Evolutionary conservation across 805 yeast genomes (phyloP).

Genomic region (Lipomyces yamanashiensis): DNA sequence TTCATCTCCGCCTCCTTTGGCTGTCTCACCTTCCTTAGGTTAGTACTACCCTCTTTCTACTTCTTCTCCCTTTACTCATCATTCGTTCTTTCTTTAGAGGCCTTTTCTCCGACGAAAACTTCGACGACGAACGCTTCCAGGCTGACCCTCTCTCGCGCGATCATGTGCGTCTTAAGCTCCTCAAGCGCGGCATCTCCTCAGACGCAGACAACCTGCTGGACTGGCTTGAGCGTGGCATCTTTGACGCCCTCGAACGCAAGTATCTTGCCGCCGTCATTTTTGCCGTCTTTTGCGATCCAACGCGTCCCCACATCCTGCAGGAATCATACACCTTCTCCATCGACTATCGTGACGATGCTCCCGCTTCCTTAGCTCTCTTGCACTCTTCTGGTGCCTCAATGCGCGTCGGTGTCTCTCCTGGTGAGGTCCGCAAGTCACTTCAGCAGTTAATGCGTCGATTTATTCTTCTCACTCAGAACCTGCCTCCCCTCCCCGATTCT

Average conservation of each 20-base stretch:
- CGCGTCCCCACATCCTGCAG: conserved; percentile 50
- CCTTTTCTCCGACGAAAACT: conserved; percentile 60
- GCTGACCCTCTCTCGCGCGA: conserved; percentile 40
- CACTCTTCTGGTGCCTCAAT: conserved; percentile 40
- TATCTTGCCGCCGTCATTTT: conserved; percentile 54
- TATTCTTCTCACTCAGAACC: conserved; percentile 57
- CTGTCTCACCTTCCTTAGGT: conserved; percentile 56
- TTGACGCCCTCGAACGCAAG: conserved; percentile 51
- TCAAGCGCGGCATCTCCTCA: conserved; percentile 52
- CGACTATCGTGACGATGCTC: conserved; percentile 46
- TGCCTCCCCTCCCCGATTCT: conserved; percentile 56
- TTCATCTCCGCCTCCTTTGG: conserved; percentile 60
- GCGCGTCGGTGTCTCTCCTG: conserved; percentile 24
- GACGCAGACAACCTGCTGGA: conserved; percentile 56
- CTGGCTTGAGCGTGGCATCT: conserved; percentile 60
- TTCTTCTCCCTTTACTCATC: neutral
- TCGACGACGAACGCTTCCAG: conserved; percentile 53
- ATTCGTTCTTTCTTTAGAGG: conserved; percentile 47
- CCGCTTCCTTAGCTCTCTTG: conserved; percentile 30
- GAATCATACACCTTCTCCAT: conserved; percentile 60
- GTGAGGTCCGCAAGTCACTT: conserved; percentile 51
- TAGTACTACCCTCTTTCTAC: neutral
- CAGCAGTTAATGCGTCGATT: conserved; percentile 58
- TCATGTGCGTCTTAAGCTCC: conserved; percentile 54
- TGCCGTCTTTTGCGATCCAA: conserved; percentile 52